These are phyloP conservation scores for Metschnikowia continentalis DNA, from an alignment of 805 yeast genomes.

Conservation along the genomic window DNA sequence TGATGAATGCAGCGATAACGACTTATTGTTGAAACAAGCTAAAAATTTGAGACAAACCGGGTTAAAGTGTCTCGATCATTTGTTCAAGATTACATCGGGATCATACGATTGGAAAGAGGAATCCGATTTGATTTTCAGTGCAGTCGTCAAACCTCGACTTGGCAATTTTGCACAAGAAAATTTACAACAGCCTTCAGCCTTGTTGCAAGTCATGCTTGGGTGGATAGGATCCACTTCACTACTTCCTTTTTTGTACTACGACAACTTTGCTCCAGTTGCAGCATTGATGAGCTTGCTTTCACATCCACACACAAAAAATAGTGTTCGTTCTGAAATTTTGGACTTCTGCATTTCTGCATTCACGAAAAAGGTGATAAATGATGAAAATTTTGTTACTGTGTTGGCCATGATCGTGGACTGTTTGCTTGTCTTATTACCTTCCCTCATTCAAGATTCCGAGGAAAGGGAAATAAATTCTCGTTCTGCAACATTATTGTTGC, in stretches of 20 bases:
- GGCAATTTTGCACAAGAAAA: conserved; percentile 68
- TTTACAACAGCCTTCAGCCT: conserved; percentile 75
- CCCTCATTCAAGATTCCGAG: conserved; percentile 38
- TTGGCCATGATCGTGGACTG: conserved; percentile 57
- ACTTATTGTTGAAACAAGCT: conserved; percentile 40
- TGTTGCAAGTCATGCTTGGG: conserved; percentile 59
- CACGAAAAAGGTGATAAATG: conserved; percentile 31
- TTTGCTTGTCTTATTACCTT: conserved; percentile 49
- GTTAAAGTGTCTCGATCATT: conserved; percentile 54
- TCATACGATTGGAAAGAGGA: conserved; percentile 51
- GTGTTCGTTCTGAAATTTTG: conserved; percentile 54
- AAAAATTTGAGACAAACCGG: conserved; percentile 63
- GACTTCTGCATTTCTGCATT: conserved; percentile 50
- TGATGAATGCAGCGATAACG: conserved; percentile 16
- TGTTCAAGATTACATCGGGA: conserved; percentile 53
- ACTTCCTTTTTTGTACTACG: conserved; percentile 49
- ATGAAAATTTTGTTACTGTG: conserved; percentile 43
- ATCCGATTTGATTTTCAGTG: conserved; percentile 46
- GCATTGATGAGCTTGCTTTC: conserved; percentile 55
- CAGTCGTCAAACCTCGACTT: conserved; percentile 63
- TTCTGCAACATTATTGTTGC: conserved; percentile 48
- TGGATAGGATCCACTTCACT: conserved; percentile 47
- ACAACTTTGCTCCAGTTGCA: conserved; percentile 49
- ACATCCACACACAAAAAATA: conserved; percentile 57
- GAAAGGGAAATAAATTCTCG: conserved; percentile 47